phyloP scores from a whole-genome alignment of 148 eudicot species.

The Vaccinium macrocarpon region DNA sequence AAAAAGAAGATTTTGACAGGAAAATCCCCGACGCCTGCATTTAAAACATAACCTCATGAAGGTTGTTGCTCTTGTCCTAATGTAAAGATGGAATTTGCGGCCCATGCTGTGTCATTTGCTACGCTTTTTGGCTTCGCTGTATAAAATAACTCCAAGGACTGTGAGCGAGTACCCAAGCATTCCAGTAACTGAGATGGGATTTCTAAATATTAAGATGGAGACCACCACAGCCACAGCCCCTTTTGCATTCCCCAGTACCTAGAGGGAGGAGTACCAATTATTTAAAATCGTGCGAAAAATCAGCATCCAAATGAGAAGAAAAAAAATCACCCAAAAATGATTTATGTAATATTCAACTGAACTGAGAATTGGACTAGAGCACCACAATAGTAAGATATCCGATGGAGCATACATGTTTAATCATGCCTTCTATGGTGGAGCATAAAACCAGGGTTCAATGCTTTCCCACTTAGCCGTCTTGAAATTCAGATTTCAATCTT shows the following conservation, averaged over 20 bases:
- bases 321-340: background rate
- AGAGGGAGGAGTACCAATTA: constrained; percentile 16
- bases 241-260: constrained; percentile 95
- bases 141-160: constrained; percentile 73
- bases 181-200: constrained; percentile 83
- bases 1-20: constrained; percentile 15
- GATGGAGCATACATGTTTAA: background rate
- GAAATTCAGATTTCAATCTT: background rate
- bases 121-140: constrained; percentile 86
- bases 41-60: constrained; percentile 17
- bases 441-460: background rate
- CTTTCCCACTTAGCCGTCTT: background rate
- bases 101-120: constrained; percentile 5
- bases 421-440: background rate
- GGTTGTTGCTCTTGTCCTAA: constrained; percentile 18
- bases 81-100: constrained; percentile 17
- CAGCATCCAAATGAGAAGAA: background rate
- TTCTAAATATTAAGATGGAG: constrained; percentile 75
- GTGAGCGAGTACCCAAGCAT: constrained; percentile 89
- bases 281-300: background rate
- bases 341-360: background rate
- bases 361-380: background rate
- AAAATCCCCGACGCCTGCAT: constrained; percentile 13
- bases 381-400: background rate
- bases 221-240: constrained; percentile 93